Percentiles rank a stretch among this genome's conserved stretches.
Conservation (phyloP, 2,329 filamentous ascomycete genomes). For the Apiospora phragmitis region DNA sequence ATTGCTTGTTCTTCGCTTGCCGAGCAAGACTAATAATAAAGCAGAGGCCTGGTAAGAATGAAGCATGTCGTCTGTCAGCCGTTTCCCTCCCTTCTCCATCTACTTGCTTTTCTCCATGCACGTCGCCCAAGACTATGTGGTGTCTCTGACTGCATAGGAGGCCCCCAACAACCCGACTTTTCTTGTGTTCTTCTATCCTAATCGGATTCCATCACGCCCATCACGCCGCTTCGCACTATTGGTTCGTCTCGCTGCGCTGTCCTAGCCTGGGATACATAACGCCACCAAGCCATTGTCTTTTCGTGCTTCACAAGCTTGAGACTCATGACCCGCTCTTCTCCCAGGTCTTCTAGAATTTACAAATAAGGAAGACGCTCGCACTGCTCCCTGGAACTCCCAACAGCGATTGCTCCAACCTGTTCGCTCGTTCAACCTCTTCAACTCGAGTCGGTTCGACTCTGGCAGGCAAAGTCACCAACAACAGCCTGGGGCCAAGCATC, state of each 20-base stretch:
- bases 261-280: neutral
- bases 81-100: neutral
- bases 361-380: neutral
- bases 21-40: neutral
- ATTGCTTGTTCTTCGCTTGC: neutral
- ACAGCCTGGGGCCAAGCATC: neutral
- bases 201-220: neutral
- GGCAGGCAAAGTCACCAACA: neutral
- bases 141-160: neutral
- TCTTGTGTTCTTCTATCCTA: neutral
- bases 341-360: neutral
- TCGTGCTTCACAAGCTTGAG: conserved; percentile 2
- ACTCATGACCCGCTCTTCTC: neutral
- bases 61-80: neutral
- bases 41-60: neutral
- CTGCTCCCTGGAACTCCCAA: neutral
- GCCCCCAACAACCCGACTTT: neutral
- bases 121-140: neutral
- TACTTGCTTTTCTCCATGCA: neutral
- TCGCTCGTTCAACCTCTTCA: neutral
- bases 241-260: neutral
- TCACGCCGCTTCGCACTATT: neutral
- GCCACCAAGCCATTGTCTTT: conserved; percentile 8
- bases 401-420: neutral
- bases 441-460: neutral